A percentile compares a stretch with the other conserved stretches of the same genome.
Evolutionary conservation across 2,329 filamentous ascomycete genomes (phyloP).

Genomic region (Claviceps quebecensis): DNA sequence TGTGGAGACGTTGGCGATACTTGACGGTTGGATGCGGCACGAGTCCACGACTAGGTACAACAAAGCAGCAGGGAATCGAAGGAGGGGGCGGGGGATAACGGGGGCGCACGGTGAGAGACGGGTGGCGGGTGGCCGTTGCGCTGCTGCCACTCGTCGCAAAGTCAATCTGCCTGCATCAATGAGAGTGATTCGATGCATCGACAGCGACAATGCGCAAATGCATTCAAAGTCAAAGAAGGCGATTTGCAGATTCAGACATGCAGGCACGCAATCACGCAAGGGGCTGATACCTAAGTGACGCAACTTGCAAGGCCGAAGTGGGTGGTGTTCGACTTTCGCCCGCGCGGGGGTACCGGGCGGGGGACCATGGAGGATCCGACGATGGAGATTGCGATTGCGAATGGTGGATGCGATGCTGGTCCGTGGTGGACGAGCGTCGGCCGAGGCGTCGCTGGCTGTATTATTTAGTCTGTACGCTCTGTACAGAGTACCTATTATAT

Average conservation of each 20-base stretch:
- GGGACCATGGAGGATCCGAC: background rate
- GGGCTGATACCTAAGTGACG: background rate
- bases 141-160: background rate
- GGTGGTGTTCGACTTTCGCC: background rate
- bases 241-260: background rate
- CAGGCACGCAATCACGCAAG: background rate
- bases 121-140: background rate
- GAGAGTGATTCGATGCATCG: background rate
- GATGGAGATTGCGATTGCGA: background rate
- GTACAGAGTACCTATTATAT: too few species aligned
- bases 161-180: background rate
- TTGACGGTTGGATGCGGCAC: background rate
- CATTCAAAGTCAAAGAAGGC: too few species aligned
- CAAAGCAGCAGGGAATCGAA: background rate
- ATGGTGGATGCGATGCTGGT: background rate
- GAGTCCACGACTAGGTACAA: background rate
- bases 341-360: background rate
- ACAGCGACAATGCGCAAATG: background rate
- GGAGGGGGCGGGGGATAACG: background rate
- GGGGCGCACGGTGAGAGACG: background rate
- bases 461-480: too few species aligned
- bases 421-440: background rate
- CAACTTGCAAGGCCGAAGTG: background rate
- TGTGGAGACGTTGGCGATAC: slow-evolving; percentile 3
- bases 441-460: too few species aligned